A percentile compares a stretch with the other conserved stretches of the same genome.
Conservation (phyloP, 2,329 filamentous ascomycete genomes). For the Chaetomiaceae sp. region DNA sequence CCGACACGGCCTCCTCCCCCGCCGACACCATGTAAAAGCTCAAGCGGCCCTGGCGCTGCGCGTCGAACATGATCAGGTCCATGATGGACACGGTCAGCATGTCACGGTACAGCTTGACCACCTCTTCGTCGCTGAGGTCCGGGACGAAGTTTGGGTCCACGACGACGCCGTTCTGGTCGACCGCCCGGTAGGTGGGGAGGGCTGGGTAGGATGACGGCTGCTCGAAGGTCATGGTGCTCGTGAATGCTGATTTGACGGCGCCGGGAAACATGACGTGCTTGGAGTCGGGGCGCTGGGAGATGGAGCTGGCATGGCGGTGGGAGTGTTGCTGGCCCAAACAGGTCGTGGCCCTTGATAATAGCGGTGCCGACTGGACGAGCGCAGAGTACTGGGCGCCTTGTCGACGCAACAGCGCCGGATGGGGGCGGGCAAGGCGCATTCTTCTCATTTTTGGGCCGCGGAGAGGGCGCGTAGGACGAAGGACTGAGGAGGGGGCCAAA, state of each 20-base stretch:
- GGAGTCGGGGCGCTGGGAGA: conserved; percentile 54
- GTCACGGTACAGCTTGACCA: conserved; percentile 58
- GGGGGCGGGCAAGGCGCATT: conserved; percentile 12
- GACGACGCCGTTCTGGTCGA: conserved; percentile 82
- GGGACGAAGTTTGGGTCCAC: conserved; percentile 68
- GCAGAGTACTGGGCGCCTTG: conserved; percentile 14
- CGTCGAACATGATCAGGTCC: conserved; percentile 98
- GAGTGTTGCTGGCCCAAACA: conserved; percentile 5
- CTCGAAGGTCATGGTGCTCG: conserved; percentile 71
- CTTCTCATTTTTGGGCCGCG: conserved; percentile 20
- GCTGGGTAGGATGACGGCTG: conserved; percentile 67
- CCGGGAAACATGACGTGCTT: conserved; percentile 74
- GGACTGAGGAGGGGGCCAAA: not conserved
- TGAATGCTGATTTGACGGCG: conserved; percentile 93
- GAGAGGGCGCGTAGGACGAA: not conserved
- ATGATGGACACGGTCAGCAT: conserved; percentile 74
- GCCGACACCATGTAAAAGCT: conserved; percentile 98
- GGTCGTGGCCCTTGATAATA: not conserved
- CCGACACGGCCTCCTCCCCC: conserved; percentile 89
- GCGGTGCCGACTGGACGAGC: conserved; percentile 22
- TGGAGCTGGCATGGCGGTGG: conserved; percentile 41
- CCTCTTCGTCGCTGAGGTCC: conserved; percentile 62
- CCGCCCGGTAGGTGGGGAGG: conserved; percentile 85
- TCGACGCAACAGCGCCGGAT: conserved; percentile 12
- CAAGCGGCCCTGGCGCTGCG: conserved; percentile 86